A percentile compares a stretch with the other conserved stretches of the same genome.
Evolutionary conservation across 2,329 filamentous ascomycete genomes (phyloP).

Genomic region (Monilinia fructigena): DNA sequence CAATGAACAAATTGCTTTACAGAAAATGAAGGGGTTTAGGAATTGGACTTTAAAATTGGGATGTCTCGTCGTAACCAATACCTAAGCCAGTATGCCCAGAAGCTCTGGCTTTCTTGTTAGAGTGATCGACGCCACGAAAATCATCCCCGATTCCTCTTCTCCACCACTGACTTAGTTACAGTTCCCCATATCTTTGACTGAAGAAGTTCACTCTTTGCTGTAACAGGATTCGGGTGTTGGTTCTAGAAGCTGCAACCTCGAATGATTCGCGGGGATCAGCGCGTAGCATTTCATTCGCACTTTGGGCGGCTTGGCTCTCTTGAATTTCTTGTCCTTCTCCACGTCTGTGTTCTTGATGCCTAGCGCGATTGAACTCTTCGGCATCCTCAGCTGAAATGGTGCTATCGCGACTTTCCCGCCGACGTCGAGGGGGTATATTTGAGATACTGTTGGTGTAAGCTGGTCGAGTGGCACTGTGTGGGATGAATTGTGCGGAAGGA

Average conservation of each 20-base stretch:
- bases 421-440: constrained; percentile 39
- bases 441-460: constrained; percentile 36
- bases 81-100: constrained; percentile 54
- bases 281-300: constrained; percentile 72
- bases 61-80: constrained; percentile 45
- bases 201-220: constrained; percentile 46
- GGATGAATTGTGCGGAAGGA: constrained; percentile 62
- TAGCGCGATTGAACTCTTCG: constrained; percentile 55
- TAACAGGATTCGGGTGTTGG: constrained; percentile 43
- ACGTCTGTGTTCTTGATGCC: constrained; percentile 39
- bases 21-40: not conserved
- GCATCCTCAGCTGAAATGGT: constrained; percentile 71
- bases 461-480: constrained; percentile 57
- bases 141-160: constrained; percentile 40
- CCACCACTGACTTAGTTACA: constrained; percentile 51
- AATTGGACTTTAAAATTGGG: constrained; percentile 19
- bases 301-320: constrained; percentile 75
- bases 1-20: not conserved
- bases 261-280: constrained; percentile 49
- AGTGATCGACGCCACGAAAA: constrained; percentile 20
- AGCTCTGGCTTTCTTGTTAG: constrained; percentile 51
- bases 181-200: constrained; percentile 65
- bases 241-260: constrained; percentile 38
- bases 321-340: constrained; percentile 61
- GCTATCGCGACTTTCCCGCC: constrained; percentile 73